Percentiles rank a stretch among this genome's conserved stretches.
Conservation (phyloP, 192 early-diverging fungal species). For the Podila clonocystis region DNA sequence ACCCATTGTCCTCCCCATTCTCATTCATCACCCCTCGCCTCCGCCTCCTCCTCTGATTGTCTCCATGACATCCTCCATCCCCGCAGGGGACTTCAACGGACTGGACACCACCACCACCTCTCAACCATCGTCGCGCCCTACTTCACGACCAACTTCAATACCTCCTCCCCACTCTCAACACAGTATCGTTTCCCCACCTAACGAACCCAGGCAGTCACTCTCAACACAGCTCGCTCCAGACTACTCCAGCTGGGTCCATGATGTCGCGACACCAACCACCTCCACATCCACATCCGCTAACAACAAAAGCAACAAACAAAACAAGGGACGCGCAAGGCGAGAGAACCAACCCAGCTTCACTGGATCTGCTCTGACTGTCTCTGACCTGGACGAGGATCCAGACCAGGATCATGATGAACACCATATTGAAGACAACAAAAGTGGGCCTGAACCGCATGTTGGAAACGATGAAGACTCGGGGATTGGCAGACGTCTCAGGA, state of each 20-base stretch:
- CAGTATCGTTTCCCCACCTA: conserved; percentile 22
- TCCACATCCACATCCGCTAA: no score
- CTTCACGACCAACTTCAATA: background rate
- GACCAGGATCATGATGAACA: background rate
- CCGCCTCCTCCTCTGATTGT: conserved; percentile 1
- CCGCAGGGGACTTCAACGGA: background rate
- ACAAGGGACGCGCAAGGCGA: conserved; percentile 23
- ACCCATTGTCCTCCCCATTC: background rate
- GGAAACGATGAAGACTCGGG: background rate
- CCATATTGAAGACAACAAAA: background rate
- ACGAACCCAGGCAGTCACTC: conserved; percentile 40
- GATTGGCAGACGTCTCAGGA: background rate
- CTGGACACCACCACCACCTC: background rate
- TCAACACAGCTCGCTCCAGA: conserved; percentile 34
- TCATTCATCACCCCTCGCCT: background rate
- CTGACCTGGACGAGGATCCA: conserved; percentile 15
- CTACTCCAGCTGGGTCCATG: conserved; percentile 38
- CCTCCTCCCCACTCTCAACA: background rate
- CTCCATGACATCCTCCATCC: background rate
- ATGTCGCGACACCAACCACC: conserved; percentile 8
- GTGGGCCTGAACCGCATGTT: background rate
- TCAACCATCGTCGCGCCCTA: background rate
- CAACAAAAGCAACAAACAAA: background rate
- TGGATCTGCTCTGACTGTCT: conserved; percentile 35
- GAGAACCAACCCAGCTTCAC: conserved; percentile 44